Conservation (phyloP, 1,284 basidiomycete genomes). For the Sphagnurus paluster region DNA sequence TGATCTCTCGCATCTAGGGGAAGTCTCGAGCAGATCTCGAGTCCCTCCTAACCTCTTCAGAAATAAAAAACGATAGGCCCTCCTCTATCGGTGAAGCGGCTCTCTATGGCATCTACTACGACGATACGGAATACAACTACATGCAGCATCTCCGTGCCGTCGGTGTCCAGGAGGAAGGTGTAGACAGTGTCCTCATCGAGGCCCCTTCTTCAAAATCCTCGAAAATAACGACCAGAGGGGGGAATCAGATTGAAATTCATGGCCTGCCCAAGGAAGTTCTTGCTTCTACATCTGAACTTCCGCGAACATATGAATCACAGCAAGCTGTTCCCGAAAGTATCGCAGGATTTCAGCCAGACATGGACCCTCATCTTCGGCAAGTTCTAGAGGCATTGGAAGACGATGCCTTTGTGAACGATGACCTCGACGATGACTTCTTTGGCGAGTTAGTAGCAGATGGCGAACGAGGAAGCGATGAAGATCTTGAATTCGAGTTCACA, state of each 20-base stretch:
- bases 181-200: conserved; percentile 76
- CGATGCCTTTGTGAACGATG: conserved; percentile 88
- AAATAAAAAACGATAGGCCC: conserved; percentile 50
- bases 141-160: conserved; percentile 92
- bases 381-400: conserved; percentile 94
- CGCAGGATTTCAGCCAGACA: conserved; percentile 90
- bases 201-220: conserved; percentile 48
- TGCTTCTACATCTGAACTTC: conserved; percentile 72
- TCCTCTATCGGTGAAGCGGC: conserved; percentile 83
- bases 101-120: conserved; percentile 90
- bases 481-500: conserved; percentile 65
- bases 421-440: conserved; percentile 73
- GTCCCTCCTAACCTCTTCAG: conserved; percentile 54
- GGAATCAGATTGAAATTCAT: conserved; percentile 41
- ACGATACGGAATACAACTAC: conserved; percentile 99
- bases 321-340: conserved; percentile 81
- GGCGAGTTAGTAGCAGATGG: conserved; percentile 74
- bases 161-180: conserved; percentile 72
- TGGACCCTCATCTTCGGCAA: conserved; percentile 96
- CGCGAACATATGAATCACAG: conserved; percentile 73
- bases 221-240: conserved; percentile 33
- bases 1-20: conserved; percentile 46
- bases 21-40: conserved; percentile 80
- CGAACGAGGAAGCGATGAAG: conserved; percentile 57
- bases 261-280: conserved; percentile 73